Percentiles rank a stretch among this genome's conserved stretches.
Conservation (phyloP, 257 asterid genomes). For the Handroanthus guayacan region DNA sequence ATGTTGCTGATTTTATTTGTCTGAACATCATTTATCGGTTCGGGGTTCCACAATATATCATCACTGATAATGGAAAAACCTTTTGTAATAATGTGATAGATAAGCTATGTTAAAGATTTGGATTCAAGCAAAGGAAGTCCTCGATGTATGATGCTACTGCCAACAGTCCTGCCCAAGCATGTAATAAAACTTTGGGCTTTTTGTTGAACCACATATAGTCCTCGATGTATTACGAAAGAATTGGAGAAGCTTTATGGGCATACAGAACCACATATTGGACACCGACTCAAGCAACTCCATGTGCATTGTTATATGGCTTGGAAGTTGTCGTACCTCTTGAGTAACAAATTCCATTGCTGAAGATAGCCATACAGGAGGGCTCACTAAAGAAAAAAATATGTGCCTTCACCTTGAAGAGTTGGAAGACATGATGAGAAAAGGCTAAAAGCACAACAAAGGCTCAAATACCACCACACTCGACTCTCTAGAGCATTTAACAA, state of each 20-base stretch:
- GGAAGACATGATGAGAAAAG: not conserved
- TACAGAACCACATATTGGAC: not conserved
- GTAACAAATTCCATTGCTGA: not conserved
- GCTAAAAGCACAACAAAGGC: not conserved
- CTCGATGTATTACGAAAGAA: no score
- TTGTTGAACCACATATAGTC: no score
- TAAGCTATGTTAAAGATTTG: not conserved
- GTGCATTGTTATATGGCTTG: not conserved
- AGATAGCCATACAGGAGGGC: not conserved
- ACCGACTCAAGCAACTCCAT: not conserved
- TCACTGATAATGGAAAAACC: not conserved
- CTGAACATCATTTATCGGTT: not conserved
- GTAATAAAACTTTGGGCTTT: no score
- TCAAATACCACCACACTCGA: no score
- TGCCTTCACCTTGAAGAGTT: not conserved
- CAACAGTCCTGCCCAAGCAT: not conserved
- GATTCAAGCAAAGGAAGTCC: not conserved
- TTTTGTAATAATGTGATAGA: not conserved
- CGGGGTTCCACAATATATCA: no score
- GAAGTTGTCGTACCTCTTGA: not conserved
- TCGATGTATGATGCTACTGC: not conserved
- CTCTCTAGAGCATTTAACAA: not conserved
- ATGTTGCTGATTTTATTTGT: not conserved
- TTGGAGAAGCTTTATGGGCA: not conserved
- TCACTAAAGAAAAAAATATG: not conserved